Evolutionary conservation across 2,329 filamentous ascomycete species (phyloP).

Genomic region (Calonectria crousiana): DNA sequence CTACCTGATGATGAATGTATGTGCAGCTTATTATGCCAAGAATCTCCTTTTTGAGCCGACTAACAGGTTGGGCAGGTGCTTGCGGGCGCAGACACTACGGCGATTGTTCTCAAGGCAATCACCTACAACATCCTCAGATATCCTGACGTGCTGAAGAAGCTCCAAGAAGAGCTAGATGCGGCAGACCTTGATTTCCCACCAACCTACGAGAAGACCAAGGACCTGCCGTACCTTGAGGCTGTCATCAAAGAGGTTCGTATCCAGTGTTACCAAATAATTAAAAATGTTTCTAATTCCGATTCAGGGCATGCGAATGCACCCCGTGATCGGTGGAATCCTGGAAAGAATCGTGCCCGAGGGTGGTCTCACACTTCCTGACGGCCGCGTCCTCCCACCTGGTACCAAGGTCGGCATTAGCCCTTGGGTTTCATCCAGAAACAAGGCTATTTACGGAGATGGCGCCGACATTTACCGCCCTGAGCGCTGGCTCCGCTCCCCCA

Average conservation of each 20-base stretch:
- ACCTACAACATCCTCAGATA: neutral
- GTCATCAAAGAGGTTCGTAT: conserved; percentile 64
- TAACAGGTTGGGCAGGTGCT: neutral
- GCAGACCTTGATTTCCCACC: conserved; percentile 8
- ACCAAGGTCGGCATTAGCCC: conserved; percentile 56
- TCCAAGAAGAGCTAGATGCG: conserved; percentile 1
- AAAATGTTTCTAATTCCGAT: neutral
- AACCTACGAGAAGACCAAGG: conserved; percentile 36
- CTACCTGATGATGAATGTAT: conserved; percentile 15
- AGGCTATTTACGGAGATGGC: conserved; percentile 57
- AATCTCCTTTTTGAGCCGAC: neutral
- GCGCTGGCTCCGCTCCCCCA: conserved; percentile 46
- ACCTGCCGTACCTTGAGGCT: conserved; percentile 60
- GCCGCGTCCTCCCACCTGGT: conserved; percentile 49
- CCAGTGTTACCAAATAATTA: neutral
- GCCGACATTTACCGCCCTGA: conserved; percentile 60
- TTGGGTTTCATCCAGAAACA: conserved; percentile 54
- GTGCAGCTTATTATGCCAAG: neutral
- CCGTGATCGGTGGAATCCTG: conserved; percentile 60
- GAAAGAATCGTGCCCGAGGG: conserved; percentile 62
- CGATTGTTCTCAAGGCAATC: conserved; percentile 8
- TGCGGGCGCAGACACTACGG: conserved; percentile 6
- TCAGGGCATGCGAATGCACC: conserved; percentile 51
- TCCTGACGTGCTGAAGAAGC: neutral
- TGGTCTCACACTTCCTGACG: conserved; percentile 52